Conservation (phyloP, 352 stramenopile species). For the Phytophthora niederhauseri region DNA sequence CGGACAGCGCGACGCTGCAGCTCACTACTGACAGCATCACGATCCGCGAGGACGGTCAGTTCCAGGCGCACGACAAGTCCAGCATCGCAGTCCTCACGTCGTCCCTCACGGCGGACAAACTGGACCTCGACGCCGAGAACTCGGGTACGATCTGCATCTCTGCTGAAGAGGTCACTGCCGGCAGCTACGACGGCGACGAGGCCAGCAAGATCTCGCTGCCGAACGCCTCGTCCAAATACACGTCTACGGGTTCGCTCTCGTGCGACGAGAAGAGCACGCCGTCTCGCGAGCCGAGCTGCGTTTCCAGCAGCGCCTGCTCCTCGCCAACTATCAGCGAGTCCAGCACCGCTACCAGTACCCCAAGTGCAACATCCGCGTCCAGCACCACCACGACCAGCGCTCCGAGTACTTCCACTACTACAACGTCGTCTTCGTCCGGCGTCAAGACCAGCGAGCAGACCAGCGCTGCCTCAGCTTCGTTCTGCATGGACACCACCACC, state of each 20-base stretch:
- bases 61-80: constrained; percentile 29
- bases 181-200: constrained; percentile 27
- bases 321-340: constrained; percentile 1
- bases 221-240: constrained; percentile 37
- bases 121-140: constrained; percentile 32
- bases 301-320: constrained; percentile 22
- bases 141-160: constrained; percentile 32
- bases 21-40: constrained; percentile 26
- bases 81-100: constrained; percentile 31
- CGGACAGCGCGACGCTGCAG: constrained; percentile 32
- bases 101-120: constrained; percentile 19
- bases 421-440: constrained; percentile 17
- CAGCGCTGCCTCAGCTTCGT: constrained; percentile 3
- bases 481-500: not conserved
- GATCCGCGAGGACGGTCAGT: constrained; percentile 30
- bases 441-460: constrained; percentile 24
- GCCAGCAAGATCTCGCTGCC: constrained; percentile 36
- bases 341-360: constrained; percentile 7
- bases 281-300: constrained; percentile 22
- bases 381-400: constrained; percentile 9
- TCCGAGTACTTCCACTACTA: not conserved
- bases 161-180: constrained; percentile 22
- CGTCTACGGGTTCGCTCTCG: constrained; percentile 14
- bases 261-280: constrained; percentile 24
- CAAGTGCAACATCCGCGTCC: constrained; percentile 7